A percentile compares a stretch with the other conserved stretches of the same genome.
Evolutionary conservation across 2,329 filamentous ascomycete species (phyloP).

Genomic region (Monosporascus sp.): DNA sequence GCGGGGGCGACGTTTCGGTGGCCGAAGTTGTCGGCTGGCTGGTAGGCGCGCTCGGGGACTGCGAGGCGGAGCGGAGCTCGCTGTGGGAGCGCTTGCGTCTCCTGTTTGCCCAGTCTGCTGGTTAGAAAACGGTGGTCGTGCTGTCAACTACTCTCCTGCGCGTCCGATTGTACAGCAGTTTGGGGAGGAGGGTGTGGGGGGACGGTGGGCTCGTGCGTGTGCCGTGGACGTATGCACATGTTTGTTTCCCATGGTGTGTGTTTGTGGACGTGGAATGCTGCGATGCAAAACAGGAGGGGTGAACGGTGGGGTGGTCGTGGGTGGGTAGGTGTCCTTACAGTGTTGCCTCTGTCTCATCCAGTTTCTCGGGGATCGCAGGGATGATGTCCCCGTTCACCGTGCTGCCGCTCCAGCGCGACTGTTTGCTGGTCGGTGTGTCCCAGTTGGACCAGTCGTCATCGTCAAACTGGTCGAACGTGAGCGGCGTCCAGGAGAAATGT

Average conservation of each 20-base stretch:
- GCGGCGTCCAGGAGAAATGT: slow-evolving; percentile 55
- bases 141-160: too few species aligned
- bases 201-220: too few species aligned
- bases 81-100: slow-evolving; percentile 22
- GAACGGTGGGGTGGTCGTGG: background rate
- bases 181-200: too few species aligned
- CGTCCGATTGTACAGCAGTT: too few species aligned
- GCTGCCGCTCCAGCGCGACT: slow-evolving; percentile 59
- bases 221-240: slow-evolving; percentile 2
- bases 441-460: slow-evolving; percentile 62
- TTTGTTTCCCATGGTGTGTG: background rate
- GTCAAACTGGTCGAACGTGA: slow-evolving; percentile 51
- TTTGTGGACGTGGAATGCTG: background rate
- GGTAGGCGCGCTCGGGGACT: slow-evolving; percentile 12
- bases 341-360: slow-evolving; percentile 39
- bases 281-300: background rate
- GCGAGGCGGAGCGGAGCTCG: slow-evolving; percentile 14
- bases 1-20: slow-evolving; percentile 30
- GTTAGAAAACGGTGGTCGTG: too few species aligned
- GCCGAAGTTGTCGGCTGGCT: slow-evolving; percentile 40
- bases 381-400: slow-evolving; percentile 46
- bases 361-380: slow-evolving; percentile 39
- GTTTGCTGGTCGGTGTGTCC: slow-evolving; percentile 50
- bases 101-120: slow-evolving; percentile 10
- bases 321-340: slow-evolving; percentile 36